These are phyloP conservation scores for Breynia disticha DNA, from an alignment of 441 rosid species.

Conservation along the genomic window DNA sequence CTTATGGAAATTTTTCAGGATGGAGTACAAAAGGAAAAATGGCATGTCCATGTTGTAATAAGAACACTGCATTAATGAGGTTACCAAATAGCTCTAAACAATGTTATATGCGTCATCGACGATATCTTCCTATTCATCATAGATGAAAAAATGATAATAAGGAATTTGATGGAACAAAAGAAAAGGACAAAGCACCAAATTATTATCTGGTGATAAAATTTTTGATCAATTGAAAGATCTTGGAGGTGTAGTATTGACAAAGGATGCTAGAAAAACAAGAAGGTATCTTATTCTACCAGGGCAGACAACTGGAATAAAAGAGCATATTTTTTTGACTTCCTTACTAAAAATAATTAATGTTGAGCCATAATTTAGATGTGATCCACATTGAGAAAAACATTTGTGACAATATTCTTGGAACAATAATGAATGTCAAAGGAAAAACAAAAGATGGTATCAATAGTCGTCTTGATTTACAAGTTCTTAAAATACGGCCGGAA, in stretches of 20 bases:
- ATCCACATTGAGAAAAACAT: neutral
- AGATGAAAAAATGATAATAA: neutral
- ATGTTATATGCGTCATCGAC: neutral
- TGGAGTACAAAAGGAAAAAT: neutral
- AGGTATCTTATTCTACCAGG: neutral
- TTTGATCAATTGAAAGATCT: too few relatives aligned
- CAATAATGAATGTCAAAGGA: neutral
- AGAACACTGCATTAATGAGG: neutral
- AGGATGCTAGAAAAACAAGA: neutral
- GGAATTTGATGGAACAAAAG: neutral
- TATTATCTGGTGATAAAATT: too few relatives aligned
- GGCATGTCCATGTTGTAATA: slow-evolving; percentile 6
- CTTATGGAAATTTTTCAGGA: neutral
- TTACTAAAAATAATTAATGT: neutral
- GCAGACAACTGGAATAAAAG: neutral
- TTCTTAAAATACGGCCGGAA: too few relatives aligned
- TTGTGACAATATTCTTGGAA: slow-evolving; percentile 1
- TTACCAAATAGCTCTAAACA: neutral
- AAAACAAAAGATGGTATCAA: neutral
- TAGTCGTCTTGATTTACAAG: neutral
- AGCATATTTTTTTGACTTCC: neutral
- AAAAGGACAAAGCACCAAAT: too few relatives aligned
- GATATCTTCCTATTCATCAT: neutral
- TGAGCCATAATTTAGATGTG: neutral
- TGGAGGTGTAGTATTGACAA: neutral